Evolutionary conservation across 2,329 filamentous ascomycete genomes (phyloP).

Genomic region (Clonostachys sp.): DNA sequence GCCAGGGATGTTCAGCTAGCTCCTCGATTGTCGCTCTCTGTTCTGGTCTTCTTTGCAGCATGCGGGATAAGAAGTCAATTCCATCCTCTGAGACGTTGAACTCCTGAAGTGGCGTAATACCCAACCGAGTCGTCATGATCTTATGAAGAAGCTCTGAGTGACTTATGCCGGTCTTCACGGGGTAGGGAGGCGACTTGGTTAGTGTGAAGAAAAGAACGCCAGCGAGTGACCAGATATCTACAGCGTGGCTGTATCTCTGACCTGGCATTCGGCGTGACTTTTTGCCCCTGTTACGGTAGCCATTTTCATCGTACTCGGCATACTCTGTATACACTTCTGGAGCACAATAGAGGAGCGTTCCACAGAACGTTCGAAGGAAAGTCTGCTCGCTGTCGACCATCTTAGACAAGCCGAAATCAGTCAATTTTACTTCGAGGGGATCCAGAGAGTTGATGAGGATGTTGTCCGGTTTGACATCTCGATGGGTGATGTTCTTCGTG

Average conservation of each 20-base stretch:
- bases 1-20: conserved; percentile 71
- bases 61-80: conserved; percentile 70
- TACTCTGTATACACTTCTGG: conserved; percentile 89
- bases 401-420: conserved; percentile 95
- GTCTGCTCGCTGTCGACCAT: conserved; percentile 87
- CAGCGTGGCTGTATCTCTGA: conserved; percentile 80
- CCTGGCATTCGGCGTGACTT: conserved; percentile 54
- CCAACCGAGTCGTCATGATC: conserved; percentile 76
- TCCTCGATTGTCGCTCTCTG: conserved; percentile 68
- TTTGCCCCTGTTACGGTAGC: conserved; percentile 57
- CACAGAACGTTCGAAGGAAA: conserved; percentile 93
- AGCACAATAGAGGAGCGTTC: conserved; percentile 91
- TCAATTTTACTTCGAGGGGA: conserved; percentile 82
- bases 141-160: conserved; percentile 77
- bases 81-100: conserved; percentile 58
- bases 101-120: conserved; percentile 58
- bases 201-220: conserved; percentile 87
- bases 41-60: conserved; percentile 78
- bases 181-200: conserved; percentile 76
- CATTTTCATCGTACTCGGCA: conserved; percentile 63
- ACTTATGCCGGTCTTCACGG: conserved; percentile 68
- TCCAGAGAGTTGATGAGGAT: conserved; percentile 74
- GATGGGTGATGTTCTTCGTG: conserved; percentile 83
- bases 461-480: conserved; percentile 99
- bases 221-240: conserved; percentile 95